Evolutionary conservation across 2,329 filamentous ascomycete species (phyloP).

Genomic region (Cytospora paraplurivora): DNA sequence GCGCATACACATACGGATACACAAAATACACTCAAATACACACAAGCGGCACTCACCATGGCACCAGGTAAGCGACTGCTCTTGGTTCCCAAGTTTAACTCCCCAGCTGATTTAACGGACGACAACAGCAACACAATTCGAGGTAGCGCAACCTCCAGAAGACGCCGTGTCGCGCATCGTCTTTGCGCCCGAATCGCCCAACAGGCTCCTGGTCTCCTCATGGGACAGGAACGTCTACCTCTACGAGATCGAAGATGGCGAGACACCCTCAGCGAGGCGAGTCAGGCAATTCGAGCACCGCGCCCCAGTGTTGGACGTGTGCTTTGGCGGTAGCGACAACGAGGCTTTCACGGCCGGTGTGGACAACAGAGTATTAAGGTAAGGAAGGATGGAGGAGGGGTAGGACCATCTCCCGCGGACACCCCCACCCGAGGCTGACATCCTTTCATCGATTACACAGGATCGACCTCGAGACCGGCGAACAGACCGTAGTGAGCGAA

Average conservation of each 20-base stretch:
- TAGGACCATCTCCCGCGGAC: background rate
- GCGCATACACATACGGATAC: background rate
- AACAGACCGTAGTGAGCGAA: constrained; percentile 73
- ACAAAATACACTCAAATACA: background rate
- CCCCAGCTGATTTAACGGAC: constrained; percentile 28
- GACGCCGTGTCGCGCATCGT: constrained; percentile 86
- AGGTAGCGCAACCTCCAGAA: constrained; percentile 77
- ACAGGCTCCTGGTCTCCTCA: constrained; percentile 82
- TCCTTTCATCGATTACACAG: constrained; percentile 35
- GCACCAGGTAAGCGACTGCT: constrained; percentile 43
- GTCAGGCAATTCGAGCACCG: constrained; percentile 76
- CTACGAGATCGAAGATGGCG: constrained; percentile 71
- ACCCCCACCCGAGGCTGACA: background rate
- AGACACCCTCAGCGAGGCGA: constrained; percentile 62
- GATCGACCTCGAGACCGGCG: constrained; percentile 71
- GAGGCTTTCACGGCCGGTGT: constrained; percentile 85
- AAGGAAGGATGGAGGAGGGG: constrained; percentile 31
- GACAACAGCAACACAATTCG: constrained; percentile 69
- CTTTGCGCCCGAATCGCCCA: constrained; percentile 78
- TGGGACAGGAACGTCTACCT: constrained; percentile 94
- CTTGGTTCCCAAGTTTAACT: background rate
- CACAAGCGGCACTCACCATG: constrained; percentile 35
- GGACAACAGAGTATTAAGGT: constrained; percentile 84
- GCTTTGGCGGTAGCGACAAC: constrained; percentile 80
- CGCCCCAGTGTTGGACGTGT: constrained; percentile 86